Conservation (phyloP, 1,139 yeast genomes). For the Citeromyces hawaiiensis region DNA sequence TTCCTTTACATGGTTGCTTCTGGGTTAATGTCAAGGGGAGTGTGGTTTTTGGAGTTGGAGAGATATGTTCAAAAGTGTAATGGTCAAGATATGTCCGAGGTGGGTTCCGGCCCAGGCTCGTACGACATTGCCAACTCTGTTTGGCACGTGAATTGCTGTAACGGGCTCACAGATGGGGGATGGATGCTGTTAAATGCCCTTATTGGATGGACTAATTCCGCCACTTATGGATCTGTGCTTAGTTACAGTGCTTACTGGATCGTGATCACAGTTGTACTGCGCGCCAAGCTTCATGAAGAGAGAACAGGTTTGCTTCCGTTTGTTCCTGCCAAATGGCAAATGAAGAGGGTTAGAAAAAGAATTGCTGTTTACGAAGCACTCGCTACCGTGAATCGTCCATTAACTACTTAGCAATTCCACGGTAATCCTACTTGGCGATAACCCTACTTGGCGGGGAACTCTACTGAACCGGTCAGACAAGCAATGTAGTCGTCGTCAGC, state of each 20-base stretch:
- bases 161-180: constrained; percentile 80
- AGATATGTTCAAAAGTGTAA: constrained; percentile 48
- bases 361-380: constrained; percentile 10
- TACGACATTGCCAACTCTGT: constrained; percentile 68
- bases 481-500: constrained; percentile 69
- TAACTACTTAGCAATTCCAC: constrained; percentile 4
- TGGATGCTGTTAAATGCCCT: constrained; percentile 91
- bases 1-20: constrained; percentile 80
- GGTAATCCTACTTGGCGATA: no score
- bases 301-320: constrained; percentile 45
- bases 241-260: constrained; percentile 73
- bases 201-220: constrained; percentile 93
- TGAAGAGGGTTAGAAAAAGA: constrained; percentile 39
- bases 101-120: constrained; percentile 90
- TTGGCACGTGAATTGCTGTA: constrained; percentile 97
- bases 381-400: constrained; percentile 6
- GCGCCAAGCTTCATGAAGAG: constrained; percentile 44
- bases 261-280: constrained; percentile 38
- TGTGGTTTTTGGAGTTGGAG: constrained; percentile 81
- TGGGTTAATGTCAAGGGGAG: constrained; percentile 79
- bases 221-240: constrained; percentile 83
- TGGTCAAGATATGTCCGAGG: constrained; percentile 82
- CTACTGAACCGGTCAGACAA: constrained; percentile 73
- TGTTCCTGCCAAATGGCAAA: constrained; percentile 49
- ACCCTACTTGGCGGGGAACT: constrained; percentile 31